Percentiles rank a stretch among this genome's conserved stretches.
Conservation (phyloP, 2,329 filamentous ascomycete genomes). For the Cladophialophora psammophila region DNA sequence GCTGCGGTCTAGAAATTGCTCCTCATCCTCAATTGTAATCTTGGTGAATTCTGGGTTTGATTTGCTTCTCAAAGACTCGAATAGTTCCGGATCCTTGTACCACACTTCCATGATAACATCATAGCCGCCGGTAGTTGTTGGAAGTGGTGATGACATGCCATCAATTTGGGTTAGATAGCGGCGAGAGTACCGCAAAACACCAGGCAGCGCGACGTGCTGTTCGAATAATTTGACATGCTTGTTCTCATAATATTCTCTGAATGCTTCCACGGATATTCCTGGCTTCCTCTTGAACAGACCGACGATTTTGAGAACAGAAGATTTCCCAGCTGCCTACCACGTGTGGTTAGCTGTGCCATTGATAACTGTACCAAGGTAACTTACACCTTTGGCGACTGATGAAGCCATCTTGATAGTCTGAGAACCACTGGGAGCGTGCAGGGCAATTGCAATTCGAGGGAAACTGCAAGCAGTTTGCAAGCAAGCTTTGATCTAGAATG, state of each 20-base stretch:
- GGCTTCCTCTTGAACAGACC: conserved; percentile 27
- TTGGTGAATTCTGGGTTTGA: conserved; percentile 24
- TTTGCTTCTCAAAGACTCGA: conserved; percentile 25
- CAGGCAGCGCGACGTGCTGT: conserved; percentile 25
- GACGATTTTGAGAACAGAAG: conserved; percentile 25
- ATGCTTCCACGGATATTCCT: conserved; percentile 25
- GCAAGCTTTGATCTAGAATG: too few relatives aligned
- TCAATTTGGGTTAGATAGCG: conserved; percentile 29
- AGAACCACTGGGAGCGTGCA: too few relatives aligned
- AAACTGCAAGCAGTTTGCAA: too few relatives aligned
- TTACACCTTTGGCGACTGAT: conserved; percentile 12
- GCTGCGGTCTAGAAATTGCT: conserved; percentile 23
- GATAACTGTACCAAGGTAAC: background rate
- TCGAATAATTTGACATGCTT: conserved; percentile 26
- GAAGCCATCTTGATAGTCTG: too few relatives aligned
- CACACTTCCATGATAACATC: conserved; percentile 32
- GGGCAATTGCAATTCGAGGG: too few relatives aligned
- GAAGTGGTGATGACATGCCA: conserved; percentile 24
- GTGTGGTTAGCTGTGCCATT: background rate
- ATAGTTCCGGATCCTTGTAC: conserved; percentile 26
- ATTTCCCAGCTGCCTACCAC: conserved; percentile 6
- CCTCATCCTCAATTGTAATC: conserved; percentile 26
- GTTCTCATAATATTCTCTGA: conserved; percentile 27
- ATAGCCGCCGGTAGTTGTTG: conserved; percentile 25
- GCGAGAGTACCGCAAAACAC: conserved; percentile 26